Evolutionary conservation across 208 protist genomes (phyloP), one percentile per base, ranked within the genome.

Genomic region (Trichomonas vaginalis): DNA sequence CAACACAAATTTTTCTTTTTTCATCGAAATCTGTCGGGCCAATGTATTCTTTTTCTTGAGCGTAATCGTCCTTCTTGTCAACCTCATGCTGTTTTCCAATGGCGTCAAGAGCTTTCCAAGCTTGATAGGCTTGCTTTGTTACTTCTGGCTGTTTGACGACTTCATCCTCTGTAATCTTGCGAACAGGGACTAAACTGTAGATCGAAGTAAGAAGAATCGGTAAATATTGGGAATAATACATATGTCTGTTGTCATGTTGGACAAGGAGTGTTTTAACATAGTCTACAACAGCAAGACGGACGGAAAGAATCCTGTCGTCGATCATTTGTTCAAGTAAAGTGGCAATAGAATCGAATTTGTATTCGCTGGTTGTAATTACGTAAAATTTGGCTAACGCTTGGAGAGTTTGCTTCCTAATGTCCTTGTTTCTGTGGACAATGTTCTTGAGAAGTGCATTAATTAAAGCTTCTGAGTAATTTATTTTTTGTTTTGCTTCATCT

Each of bases 31-130:
- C 17, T 47, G 32, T 45, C 32, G 27, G 8, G 14, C 51, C 86
- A 92, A 47, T 48, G 46, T 92, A 92, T 51, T 92, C 45, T 14
- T 51, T 4, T 32, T 92, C 86, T 35, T 48, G 32, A 0, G 32
- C 1, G 10, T 48, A 40, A 15, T 92, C 86, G 3, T 17, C 35
- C 51, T 92, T 45, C 37, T 92, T 92, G 15, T 92, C 86, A 15
- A 48, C 23, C 45, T 92, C 86, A 47, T 92, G 86, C 15, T 92
- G 86, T 32, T 92, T 92, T 35, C 86, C 86, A 47, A 92, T 92
- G 35, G 86, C 86, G 35, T 48, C 86, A 37, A 51, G 9, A 51
- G 86, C 86, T 27, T 92, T 45, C 42, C 42, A 92, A 12, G 86
- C 40, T 35, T 35, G 32, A 39, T 4, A 1, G 35, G 86, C 86